Percentiles rank a stretch among this genome's conserved stretches.
These are phyloP conservation scores for Dactylonectria estremocensis DNA, from an alignment of 2,329 filamentous ascomycete genomes.

Conservation along the genomic window DNA sequence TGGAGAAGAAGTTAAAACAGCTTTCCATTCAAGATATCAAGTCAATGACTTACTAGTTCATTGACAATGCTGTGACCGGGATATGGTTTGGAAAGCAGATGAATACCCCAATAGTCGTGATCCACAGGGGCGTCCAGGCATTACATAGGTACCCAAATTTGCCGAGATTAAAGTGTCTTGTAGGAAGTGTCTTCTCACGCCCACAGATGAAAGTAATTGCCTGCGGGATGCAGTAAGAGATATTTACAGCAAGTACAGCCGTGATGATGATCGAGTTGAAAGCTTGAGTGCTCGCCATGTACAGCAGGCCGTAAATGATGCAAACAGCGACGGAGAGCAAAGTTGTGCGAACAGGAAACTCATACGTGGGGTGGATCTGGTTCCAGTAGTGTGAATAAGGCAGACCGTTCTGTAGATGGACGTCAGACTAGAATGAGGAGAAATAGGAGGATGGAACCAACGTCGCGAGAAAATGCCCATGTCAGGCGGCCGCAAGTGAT, in stretches of 20 bases:
- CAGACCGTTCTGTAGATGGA: constrained; percentile 13
- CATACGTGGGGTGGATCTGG: constrained; percentile 36
- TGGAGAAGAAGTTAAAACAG: background rate
- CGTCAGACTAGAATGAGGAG: background rate
- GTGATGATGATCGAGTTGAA: constrained; percentile 54
- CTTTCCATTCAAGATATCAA: too few relatives aligned
- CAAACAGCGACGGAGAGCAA: constrained; percentile 46
- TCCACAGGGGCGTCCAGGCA: constrained; percentile 38
- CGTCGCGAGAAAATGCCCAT: constrained; percentile 26
- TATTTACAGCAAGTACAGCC: constrained; percentile 49
- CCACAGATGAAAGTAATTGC: constrained; percentile 42
- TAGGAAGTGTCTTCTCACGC: constrained; percentile 37
- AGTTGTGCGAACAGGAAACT: constrained; percentile 50
- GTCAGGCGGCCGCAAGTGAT: constrained; percentile 16
- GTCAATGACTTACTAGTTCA: constrained; percentile 29
- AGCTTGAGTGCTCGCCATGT: constrained; percentile 49
- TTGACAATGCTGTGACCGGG: constrained; percentile 14
- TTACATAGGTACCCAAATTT: constrained; percentile 42
- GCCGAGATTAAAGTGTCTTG: constrained; percentile 40
- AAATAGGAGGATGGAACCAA: constrained; percentile 22
- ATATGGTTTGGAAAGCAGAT: constrained; percentile 42
- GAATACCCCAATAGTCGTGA: constrained; percentile 38
- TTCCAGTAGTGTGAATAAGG: constrained; percentile 43
- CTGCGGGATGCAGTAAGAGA: constrained; percentile 50
- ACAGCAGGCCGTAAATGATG: constrained; percentile 51